Conservation (phyloP, 768 basidiomycete species). For the Phanerochaete sordida region DNA sequence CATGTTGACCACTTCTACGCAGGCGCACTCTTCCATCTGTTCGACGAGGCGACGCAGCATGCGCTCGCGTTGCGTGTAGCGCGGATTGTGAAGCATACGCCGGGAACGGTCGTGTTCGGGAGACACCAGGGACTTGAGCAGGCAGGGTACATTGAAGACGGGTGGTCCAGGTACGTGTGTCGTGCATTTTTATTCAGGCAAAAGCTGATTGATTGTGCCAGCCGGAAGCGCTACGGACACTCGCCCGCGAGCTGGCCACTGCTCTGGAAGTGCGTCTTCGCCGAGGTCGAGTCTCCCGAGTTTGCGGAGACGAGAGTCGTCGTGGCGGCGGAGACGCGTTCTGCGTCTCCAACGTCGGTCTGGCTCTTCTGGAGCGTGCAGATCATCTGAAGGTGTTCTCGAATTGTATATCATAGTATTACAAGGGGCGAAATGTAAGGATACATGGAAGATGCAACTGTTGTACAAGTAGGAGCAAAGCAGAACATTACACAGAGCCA, state of each 20-base stretch:
- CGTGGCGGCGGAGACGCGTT: constrained; percentile 17
- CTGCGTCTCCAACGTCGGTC: not conserved
- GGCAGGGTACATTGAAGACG: constrained; percentile 27
- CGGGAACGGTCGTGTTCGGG: constrained; percentile 30
- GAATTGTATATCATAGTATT: not conserved
- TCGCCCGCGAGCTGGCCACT: constrained; percentile 27
- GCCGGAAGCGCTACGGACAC: constrained; percentile 25
- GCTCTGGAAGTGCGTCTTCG: constrained; percentile 27
- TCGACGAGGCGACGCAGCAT: constrained; percentile 30
- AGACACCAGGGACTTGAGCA: constrained; percentile 25
- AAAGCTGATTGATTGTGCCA: not conserved
- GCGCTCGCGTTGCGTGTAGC: constrained; percentile 27
- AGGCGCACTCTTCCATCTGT: constrained; percentile 34
- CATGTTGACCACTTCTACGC: constrained; percentile 16
- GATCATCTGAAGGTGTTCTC: constrained; percentile 14
- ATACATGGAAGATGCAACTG: not conserved
- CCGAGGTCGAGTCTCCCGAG: constrained; percentile 19
- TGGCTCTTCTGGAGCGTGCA: constrained; percentile 27
- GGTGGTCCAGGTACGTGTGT: constrained; percentile 19
- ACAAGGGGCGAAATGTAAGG: not conserved
- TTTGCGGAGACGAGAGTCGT: constrained; percentile 17
- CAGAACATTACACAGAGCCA: not conserved
- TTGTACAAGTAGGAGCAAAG: no score
- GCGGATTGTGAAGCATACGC: constrained; percentile 19
- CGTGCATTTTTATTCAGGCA: no score